Conservation (phyloP, 2,329 filamentous ascomycete genomes). For the Diaporthe eres region DNA sequence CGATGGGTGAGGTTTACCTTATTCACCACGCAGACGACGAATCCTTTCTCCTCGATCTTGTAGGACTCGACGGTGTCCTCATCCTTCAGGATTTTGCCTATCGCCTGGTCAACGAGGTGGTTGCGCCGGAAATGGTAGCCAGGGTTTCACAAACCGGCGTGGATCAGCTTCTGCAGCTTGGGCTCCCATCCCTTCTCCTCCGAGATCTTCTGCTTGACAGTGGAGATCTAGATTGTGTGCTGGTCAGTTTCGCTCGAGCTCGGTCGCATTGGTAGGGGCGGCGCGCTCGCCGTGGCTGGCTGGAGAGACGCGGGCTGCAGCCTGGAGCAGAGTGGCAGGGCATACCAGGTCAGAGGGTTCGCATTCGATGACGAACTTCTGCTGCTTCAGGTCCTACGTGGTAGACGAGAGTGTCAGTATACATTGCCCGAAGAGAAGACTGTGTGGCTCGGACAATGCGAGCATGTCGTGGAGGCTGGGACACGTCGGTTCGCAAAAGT, state of each 20-base stretch:
- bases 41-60: conserved; percentile 99
- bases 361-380: conserved; percentile 97
- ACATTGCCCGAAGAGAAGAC: conserved; percentile 40
- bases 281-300: conserved; percentile 26
- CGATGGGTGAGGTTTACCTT: conserved; percentile 75
- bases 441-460: conserved; percentile 19
- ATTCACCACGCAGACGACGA: conserved; percentile 98
- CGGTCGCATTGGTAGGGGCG: conserved; percentile 33
- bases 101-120: conserved; percentile 47
- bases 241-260: conserved; percentile 45
- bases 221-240: conserved; percentile 75
- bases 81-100: conserved; percentile 99
- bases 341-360: conserved; percentile 93
- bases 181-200: conserved; percentile 95
- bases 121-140: conserved; percentile 8
- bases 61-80: conserved; percentile 96
- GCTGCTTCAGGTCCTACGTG: conserved; percentile 92
- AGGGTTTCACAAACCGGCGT: conserved; percentile 79
- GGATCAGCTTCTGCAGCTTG: conserved; percentile 94
- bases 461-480: background rate
- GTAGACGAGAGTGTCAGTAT: conserved; percentile 36
- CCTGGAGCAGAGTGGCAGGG: conserved; percentile 52
- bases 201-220: conserved; percentile 93
- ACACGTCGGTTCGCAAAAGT: background rate
- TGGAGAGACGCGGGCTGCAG: conserved; percentile 23